Evolutionary conservation across 371 early-diverging fungal species (phyloP).

Genomic region (Mucor mucedo): DNA sequence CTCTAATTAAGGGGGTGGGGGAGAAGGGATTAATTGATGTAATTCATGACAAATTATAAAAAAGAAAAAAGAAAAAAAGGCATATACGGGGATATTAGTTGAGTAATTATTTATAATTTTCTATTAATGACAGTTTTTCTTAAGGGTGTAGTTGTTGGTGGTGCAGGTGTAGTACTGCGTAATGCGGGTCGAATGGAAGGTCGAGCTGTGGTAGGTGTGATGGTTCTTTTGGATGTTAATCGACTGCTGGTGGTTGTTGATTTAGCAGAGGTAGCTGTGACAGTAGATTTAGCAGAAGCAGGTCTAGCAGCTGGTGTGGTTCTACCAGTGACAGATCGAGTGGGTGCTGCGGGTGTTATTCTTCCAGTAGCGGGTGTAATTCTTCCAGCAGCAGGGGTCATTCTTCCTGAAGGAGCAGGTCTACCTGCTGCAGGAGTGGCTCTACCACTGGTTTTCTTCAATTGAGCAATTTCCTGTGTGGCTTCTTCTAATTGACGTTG

Average conservation of each 20-base stretch:
- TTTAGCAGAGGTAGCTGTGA: not conserved
- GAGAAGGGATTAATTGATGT: constrained; percentile 3
- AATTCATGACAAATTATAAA: not conserved
- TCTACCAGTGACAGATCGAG: not conserved
- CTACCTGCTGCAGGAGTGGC: constrained; percentile 4
- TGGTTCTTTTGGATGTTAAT: not conserved
- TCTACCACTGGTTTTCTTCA: constrained; percentile 16
- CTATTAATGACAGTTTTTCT: constrained; percentile 26
- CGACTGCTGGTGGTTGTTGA: not conserved
- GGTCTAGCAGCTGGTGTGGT: not conserved
- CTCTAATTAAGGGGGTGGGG: not conserved
- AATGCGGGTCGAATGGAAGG: constrained; percentile 2
- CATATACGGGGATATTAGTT: not conserved
- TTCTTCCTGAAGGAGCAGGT: not conserved
- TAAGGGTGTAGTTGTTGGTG: constrained; percentile 1
- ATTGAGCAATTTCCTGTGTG: constrained; percentile 25
- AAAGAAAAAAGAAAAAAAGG: not conserved
- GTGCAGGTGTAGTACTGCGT: not conserved
- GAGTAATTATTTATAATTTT: constrained; percentile 13
- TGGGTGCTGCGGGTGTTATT: not conserved
- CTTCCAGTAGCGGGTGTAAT: not conserved
- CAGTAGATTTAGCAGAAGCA: not conserved
- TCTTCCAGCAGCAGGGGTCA: constrained; percentile 3
- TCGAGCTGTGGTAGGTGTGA: not conserved
- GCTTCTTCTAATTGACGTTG: constrained; percentile 30